Conservation (phyloP, 2,329 filamentous ascomycete species). For the Orbilia ellipsospora region DNA sequence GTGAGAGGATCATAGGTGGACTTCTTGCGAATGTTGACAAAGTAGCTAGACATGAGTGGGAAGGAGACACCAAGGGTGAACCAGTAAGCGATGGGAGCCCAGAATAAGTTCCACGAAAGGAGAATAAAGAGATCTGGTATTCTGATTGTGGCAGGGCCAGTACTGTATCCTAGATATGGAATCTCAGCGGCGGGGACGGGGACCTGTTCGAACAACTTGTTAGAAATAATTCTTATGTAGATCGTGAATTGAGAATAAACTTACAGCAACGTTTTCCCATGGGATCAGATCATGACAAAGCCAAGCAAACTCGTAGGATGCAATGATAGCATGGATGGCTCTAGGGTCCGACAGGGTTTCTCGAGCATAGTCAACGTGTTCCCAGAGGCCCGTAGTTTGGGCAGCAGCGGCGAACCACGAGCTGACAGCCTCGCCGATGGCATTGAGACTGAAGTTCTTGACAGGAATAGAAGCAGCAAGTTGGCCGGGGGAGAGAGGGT, state of each 20-base stretch:
- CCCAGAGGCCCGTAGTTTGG: constrained; percentile 49
- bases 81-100: constrained; percentile 51
- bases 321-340: constrained; percentile 45
- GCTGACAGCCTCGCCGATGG: constrained; percentile 32
- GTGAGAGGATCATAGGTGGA: constrained; percentile 76
- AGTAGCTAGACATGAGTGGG: constrained; percentile 47
- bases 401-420: constrained; percentile 45
- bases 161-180: constrained; percentile 33
- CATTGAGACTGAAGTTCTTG: constrained; percentile 42
- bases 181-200: constrained; percentile 28
- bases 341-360: constrained; percentile 46
- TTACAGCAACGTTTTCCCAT: constrained; percentile 50
- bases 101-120: constrained; percentile 42
- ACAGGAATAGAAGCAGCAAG: constrained; percentile 45
- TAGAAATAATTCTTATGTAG: not conserved
- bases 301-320: constrained; percentile 48
- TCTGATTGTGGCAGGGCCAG: constrained; percentile 44
- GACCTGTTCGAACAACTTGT: constrained; percentile 16
- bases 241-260: not conserved
- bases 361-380: constrained; percentile 48
- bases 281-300: constrained; percentile 44
- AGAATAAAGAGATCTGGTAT: constrained; percentile 48
- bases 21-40: constrained; percentile 49
- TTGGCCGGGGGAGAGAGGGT: constrained; percentile 39
- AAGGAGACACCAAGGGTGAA: constrained; percentile 49